Conservation (phyloP, 805 yeast species). For the Saccharomycopsis schoenii region DNA sequence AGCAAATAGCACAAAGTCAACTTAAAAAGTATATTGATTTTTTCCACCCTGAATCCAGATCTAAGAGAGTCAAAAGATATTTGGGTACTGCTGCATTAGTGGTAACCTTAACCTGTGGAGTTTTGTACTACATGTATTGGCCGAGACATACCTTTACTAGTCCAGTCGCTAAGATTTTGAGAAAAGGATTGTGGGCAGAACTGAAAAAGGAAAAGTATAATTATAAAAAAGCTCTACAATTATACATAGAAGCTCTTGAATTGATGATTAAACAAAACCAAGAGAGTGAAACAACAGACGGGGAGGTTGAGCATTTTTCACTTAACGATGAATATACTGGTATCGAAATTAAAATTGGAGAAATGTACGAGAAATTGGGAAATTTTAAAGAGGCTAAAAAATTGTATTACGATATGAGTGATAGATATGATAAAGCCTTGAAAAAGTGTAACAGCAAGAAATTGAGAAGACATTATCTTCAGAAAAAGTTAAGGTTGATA, state of each 20-base stretch:
- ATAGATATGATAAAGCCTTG: constrained; percentile 46
- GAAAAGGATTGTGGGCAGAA: constrained; percentile 81
- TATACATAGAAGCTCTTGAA: constrained; percentile 66
- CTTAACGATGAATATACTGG: constrained; percentile 82
- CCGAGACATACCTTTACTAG: constrained; percentile 61
- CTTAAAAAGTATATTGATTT: neutral
- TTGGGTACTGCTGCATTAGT: constrained; percentile 1
- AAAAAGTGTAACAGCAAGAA: constrained; percentile 29
- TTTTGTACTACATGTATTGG: constrained; percentile 39
- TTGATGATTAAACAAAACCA: constrained; percentile 36
- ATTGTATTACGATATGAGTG: constrained; percentile 57
- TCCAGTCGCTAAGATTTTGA: constrained; percentile 57
- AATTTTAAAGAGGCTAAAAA: constrained; percentile 54
- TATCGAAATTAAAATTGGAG: constrained; percentile 76
- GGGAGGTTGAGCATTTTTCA: constrained; percentile 34
- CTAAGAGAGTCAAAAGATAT: neutral
- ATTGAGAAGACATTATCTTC: constrained; percentile 47
- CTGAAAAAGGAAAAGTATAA: constrained; percentile 47
- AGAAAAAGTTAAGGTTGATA: constrained; percentile 60
- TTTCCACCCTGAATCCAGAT: neutral
- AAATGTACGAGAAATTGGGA: constrained; percentile 68
- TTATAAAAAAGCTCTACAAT: constrained; percentile 55
- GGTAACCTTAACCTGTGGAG: constrained; percentile 18
- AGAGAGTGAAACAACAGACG: neutral
- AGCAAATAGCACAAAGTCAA: neutral